phyloP scores from a whole-genome alignment of 2,329 filamentous ascomycete species.

The Leptoxyphium fumago region DNA sequence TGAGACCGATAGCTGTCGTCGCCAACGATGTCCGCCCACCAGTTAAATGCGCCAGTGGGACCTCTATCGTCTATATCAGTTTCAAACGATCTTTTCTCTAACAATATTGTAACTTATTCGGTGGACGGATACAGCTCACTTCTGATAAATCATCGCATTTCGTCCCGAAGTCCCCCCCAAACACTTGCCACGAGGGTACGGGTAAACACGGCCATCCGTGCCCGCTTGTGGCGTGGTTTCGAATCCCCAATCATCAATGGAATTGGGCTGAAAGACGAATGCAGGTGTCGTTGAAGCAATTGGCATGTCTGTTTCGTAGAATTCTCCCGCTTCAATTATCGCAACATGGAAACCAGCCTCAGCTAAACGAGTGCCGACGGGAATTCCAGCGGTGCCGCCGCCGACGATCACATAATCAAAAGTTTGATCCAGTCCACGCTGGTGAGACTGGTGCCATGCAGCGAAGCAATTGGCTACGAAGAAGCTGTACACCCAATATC shows the following conservation, averaged over 20 bases:
- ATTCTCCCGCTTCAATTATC: constrained; percentile 3
- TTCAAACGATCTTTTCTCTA: too few relatives aligned
- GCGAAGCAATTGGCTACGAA: too few relatives aligned
- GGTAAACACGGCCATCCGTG: constrained; percentile 5
- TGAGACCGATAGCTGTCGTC: constrained; percentile 19
- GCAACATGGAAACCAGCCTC: constrained; percentile 4
- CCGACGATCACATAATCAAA: constrained; percentile 15
- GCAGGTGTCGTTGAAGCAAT: too few relatives aligned
- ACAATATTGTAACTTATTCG: too few relatives aligned
- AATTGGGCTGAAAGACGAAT: too few relatives aligned
- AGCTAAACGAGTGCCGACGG: constrained; percentile 11
- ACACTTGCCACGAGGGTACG: constrained; percentile 16
- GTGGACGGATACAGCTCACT: constrained; percentile 17
- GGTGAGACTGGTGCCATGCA: too few relatives aligned
- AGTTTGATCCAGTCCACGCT: too few relatives aligned
- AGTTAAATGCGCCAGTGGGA: constrained; percentile 17
- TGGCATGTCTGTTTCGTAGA: constrained; percentile 3
- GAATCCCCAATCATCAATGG: constrained; percentile 16
- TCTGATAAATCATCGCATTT: constrained; percentile 15
- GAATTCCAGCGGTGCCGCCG: constrained; percentile 14
- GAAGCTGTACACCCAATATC: too few relatives aligned
- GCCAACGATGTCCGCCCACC: constrained; percentile 22
- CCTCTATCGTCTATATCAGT: too few relatives aligned
- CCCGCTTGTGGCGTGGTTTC: constrained; percentile 14
- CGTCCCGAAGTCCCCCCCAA: constrained; percentile 15